These are phyloP conservation scores for Borovskyia barvae DNA, from an alignment of 208 protist genomes.

Conservation along the genomic window DNA sequence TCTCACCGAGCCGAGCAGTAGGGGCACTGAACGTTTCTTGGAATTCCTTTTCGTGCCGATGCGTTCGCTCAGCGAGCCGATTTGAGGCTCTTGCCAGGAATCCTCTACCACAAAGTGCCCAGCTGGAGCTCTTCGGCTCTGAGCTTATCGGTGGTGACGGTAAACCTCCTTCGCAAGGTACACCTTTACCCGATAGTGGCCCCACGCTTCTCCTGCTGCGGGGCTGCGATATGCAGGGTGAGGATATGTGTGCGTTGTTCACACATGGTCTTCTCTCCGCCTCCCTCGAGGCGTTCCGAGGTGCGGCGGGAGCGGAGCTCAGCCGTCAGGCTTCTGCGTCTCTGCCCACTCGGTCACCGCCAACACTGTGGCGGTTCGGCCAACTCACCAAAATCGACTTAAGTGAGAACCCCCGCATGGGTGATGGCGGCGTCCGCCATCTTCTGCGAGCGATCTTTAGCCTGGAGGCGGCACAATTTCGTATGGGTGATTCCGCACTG, in stretches of 20 bases:
- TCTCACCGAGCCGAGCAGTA: background rate
- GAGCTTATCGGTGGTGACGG: background rate
- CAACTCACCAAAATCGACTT: slow-evolving; percentile 23
- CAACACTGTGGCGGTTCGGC: background rate
- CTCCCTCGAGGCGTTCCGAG: slow-evolving; percentile 1
- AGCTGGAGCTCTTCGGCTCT: background rate
- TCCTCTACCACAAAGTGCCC: background rate
- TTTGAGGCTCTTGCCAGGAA: background rate
- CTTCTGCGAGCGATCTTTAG: slow-evolving; percentile 8
- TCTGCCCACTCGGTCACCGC: background rate
- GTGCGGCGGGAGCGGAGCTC: slow-evolving; percentile 4
- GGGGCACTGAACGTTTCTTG: slow-evolving; percentile 10
- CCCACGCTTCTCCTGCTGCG: background rate
- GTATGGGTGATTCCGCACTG: background rate
- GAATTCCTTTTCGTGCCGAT: slow-evolving; percentile 3
- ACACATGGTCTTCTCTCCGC: background rate
- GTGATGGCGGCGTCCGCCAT: slow-evolving; percentile 5
- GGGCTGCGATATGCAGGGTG: slow-evolving; percentile 1
- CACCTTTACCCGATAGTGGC: background rate
- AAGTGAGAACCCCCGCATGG: slow-evolving; percentile 16
- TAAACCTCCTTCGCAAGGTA: background rate
- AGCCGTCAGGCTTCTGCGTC: background rate
- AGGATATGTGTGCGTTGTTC: slow-evolving; percentile 7
- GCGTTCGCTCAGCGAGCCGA: background rate
- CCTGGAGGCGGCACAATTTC: slow-evolving; percentile 10